phyloP scores from a whole-genome alignment of 257 asterid genomes.

The Petrea volubilis region DNA sequence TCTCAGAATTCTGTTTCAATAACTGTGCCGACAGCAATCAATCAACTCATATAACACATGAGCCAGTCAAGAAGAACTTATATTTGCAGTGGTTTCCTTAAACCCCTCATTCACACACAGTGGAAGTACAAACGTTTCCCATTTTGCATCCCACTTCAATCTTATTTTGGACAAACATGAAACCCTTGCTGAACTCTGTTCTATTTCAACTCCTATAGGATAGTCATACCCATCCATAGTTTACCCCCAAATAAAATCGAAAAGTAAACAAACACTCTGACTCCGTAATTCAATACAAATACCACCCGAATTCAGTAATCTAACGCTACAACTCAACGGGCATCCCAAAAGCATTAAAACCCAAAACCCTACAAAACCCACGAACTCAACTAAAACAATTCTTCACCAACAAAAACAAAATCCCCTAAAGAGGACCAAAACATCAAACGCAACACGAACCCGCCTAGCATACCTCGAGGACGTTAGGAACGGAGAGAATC shows the following conservation, averaged over 20 bases:
- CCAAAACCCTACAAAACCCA: slow-evolving; percentile 20
- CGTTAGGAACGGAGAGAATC: slow-evolving; percentile 71
- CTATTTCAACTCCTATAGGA: neutral
- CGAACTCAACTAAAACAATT: neutral
- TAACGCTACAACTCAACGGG: neutral
- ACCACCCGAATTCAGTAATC: neutral
- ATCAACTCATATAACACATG: neutral
- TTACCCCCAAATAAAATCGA: neutral
- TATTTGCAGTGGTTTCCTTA: neutral
- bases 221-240: neutral
- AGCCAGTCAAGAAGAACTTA: neutral
- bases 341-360: neutral
- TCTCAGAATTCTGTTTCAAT: neutral
- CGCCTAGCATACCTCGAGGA: slow-evolving; percentile 50
- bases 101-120: neutral
- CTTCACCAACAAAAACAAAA: neutral
- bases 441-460: neutral
- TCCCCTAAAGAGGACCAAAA: neutral
- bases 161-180: neutral
- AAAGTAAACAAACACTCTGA: neutral
- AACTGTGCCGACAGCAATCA: neutral
- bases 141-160: neutral
- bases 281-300: neutral
- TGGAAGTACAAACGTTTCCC: neutral
- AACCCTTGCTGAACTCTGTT: neutral